A percentile compares a stretch with the other conserved stretches of the same genome.
phyloP scores from a whole-genome alignment of 1,284 basidiomycete genomes.

The Apiotrichum domesticum region DNA sequence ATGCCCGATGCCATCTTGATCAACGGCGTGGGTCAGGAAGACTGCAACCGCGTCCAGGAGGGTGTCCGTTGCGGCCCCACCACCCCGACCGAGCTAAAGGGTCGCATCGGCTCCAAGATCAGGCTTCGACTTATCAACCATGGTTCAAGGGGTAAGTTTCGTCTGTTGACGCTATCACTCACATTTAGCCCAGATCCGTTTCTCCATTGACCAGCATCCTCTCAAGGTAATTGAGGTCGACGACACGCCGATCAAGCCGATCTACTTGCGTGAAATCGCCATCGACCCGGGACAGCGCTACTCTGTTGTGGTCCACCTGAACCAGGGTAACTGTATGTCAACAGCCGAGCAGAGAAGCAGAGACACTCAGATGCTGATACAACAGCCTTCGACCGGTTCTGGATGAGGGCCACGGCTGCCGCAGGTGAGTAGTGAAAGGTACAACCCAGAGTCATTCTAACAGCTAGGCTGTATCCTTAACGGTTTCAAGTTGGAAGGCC shows the following conservation, averaged over 20 bases:
- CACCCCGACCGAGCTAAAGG: conserved; percentile 1
- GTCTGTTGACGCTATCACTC: background rate
- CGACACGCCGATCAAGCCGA: conserved; percentile 21
- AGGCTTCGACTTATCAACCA: conserved; percentile 21
- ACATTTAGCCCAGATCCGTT: conserved; percentile 10
- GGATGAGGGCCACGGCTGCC: conserved; percentile 30
- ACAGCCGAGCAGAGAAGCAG: too few species aligned
- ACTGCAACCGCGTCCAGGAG: background rate
- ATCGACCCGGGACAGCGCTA: conserved; percentile 35
- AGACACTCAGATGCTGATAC: background rate
- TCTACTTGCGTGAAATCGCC: conserved; percentile 24
- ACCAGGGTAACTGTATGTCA: conserved; percentile 13
- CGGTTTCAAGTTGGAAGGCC: background rate
- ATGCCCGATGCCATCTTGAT: conserved; percentile 24
- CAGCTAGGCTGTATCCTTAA: conserved; percentile 5
- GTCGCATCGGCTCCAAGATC: conserved; percentile 2
- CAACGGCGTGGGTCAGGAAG: conserved; percentile 22
- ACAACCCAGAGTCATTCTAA: background rate
- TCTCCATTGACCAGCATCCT: conserved; percentile 33
- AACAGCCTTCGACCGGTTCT: conserved; percentile 27
- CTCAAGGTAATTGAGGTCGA: conserved; percentile 32
- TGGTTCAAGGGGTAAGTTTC: background rate
- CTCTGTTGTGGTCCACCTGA: conserved; percentile 34
- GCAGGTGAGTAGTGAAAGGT: background rate
- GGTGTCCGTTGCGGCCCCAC: background rate